Base-by-base conservation (phyloP, 108 stramenopile species). In the Cyclotella atomus region DNA sequence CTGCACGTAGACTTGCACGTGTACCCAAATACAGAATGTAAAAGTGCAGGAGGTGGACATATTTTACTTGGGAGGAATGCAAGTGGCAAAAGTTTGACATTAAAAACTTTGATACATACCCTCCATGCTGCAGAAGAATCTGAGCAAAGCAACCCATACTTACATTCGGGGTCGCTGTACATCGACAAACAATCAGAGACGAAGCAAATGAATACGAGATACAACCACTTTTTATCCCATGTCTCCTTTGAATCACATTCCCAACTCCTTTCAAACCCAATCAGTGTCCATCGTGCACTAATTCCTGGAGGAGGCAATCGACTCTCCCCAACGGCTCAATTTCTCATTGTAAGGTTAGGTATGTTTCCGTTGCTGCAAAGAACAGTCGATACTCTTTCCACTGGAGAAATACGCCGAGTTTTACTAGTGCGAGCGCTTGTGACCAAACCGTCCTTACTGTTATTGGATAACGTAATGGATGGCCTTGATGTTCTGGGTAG, bases 381-480 rank as follows among this genome's bases (percentile, higher is more conserved):
- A 57, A 34, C 41, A n/a, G 85, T 94, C 24, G 24, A 59, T 38
- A 87, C 89, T 7, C 62, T 94, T 2, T 81, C 77, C 67, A 94
- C 90, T 28, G 90, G 93, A 44, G 86, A 94, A 69, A 91, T 94
- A 69, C 89, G 90, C 9, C 91, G 91, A 56, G 88, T 90, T 10
- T 63, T 94, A 6, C 60, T 94, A 24, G 87, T 90, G 0, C 61
- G 86, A 33, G 89, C 90, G 0, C 62, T 94, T 43, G 81, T 87
- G 3, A 45, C 45, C 0, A 72, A 75, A 34, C 93, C 93, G 1
- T 45, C 59, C 41, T 54, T 94, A 34, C 61, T 94, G 60, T 30
- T 94, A 36, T 59, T 94, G 17, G 93, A 94, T 75, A 91, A 94
- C 77, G 87, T 89, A 28, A 88, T 89, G 81, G 93, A 94, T 73